These are phyloP conservation scores for Calonectria pauciramosa DNA, from an alignment of 2,329 filamentous ascomycete species.

Conservation along the genomic window DNA sequence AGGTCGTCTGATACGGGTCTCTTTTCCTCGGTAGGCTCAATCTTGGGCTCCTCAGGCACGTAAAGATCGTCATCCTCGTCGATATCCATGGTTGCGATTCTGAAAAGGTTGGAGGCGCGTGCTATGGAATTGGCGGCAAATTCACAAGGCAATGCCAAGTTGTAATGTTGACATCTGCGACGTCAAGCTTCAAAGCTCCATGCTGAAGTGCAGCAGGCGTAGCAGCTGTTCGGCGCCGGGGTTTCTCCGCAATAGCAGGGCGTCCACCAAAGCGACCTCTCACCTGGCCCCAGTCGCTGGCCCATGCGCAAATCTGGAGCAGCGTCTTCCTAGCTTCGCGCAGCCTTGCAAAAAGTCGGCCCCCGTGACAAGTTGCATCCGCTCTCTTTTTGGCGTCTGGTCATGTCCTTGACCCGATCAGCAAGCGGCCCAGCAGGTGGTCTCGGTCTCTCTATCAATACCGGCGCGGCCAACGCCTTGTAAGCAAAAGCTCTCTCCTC, in stretches of 20 bases:
- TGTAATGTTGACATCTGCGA: conserved; percentile 30
- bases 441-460: conserved; percentile 75
- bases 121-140: not conserved
- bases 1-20: conserved; percentile 65
- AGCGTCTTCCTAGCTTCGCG: conserved; percentile 29
- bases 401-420: conserved; percentile 68
- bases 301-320: conserved; percentile 38
- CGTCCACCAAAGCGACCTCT: conserved; percentile 32
- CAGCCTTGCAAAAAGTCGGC: conserved; percentile 40
- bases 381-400: conserved; percentile 34
- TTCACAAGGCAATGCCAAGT: not conserved
- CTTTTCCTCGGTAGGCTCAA: conserved; percentile 49
- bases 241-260: conserved; percentile 46
- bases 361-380: conserved; percentile 38
- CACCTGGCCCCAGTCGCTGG: conserved; percentile 35
- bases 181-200: conserved; percentile 31
- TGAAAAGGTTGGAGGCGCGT: not conserved
- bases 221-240: conserved; percentile 38
- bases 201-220: conserved; percentile 32
- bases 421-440: conserved; percentile 72
- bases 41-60: conserved; percentile 68
- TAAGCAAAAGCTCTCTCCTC: conserved; percentile 47
- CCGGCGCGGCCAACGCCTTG: conserved; percentile 68
- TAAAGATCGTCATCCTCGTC: conserved; percentile 79
- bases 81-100: conserved; percentile 68